A percentile compares a stretch with the other conserved stretches of the same genome.
These are phyloP conservation scores for Cyberlindnera bimundalis DNA, from an alignment of 805 yeast species.

Conservation along the genomic window DNA sequence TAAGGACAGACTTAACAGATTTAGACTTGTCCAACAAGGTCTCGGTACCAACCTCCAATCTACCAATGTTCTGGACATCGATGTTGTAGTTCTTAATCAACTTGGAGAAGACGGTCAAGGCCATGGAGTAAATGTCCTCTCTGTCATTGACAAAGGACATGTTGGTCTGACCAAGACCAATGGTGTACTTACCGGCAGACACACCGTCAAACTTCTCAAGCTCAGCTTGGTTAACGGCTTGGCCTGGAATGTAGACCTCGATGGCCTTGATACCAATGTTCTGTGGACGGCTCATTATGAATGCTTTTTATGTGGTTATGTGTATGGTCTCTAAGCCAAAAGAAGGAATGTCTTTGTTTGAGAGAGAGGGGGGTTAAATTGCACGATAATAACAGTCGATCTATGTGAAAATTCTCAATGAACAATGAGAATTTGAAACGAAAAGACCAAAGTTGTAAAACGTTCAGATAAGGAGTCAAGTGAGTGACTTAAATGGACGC, in stretches of 20 bases:
- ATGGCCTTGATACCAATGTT: constrained; percentile 97
- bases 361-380: no score
- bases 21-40: constrained; percentile 95
- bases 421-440: no score
- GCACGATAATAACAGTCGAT: no score
- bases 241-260: constrained; percentile 85
- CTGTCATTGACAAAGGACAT: constrained; percentile 97
- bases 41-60: constrained; percentile 98
- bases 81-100: constrained; percentile 78
- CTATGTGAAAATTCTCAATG: no score
- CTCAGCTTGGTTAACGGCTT: constrained; percentile 83
- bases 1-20: constrained; percentile 91
- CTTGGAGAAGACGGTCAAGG: constrained; percentile 81
- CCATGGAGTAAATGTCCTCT: constrained; percentile 93
- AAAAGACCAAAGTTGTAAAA: no score
- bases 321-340: background rate
- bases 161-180: constrained; percentile 97
- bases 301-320: background rate
- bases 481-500: no score
- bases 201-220: constrained; percentile 83
- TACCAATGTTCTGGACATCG: constrained; percentile 79
- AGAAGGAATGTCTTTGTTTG: no score
- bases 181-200: constrained; percentile 93
- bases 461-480: no score
- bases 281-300: constrained; percentile 45